Base-by-base conservation (phyloP, 306 rosid species). In the Pyrus betulifolia region DNA sequence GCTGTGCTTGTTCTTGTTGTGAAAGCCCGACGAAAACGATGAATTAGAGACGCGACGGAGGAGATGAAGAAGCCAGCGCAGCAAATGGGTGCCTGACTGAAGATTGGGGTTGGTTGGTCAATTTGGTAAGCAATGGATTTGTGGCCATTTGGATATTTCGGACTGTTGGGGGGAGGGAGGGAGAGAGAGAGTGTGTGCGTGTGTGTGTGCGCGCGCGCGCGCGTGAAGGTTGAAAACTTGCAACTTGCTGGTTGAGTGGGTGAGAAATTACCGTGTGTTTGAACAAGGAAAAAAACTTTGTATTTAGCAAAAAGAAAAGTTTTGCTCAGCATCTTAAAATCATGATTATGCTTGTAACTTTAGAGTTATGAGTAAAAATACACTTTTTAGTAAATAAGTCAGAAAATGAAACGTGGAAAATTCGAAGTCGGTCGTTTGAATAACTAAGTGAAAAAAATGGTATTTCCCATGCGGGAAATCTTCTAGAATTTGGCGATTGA, bases 171-270 rank as follows among this genome's bases (percentile, higher is more conserved):
- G 19, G 2, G 28, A 10, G 28, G 22, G 54, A 11, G 58, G 23
- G 35, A 69, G 57, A 3, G 5, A 19, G 40, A 5, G 31, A 30
- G 31, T 23, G 25, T 23, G 25, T 1, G 25, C 25, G 25, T 1
- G 25, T 1, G 31, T 0, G 31, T 0, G 31, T 30, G 27, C 1
- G 27, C 1, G 27, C 1, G 31, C 0, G 31, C 0, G 31, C 0
- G 31, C 3, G 35, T 21, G 5, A 57, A 57, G 6, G 15, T 7
- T 14, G 38, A 6, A 69, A 44, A 13, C 14, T 45, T 4, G 51
- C 51, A 12, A 45, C 51, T 25, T 46, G 59, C 22, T 0, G 60
- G 74, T 46, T 40, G 27, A 46, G 19, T 59, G 12, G 60, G 15
- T 46, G 1, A 60, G 7, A 25, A 60, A 60, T 11, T 22, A 31